Conservation (phyloP, 2,329 filamentous ascomycete species). For the Paraconiothyrium sp. region DNA sequence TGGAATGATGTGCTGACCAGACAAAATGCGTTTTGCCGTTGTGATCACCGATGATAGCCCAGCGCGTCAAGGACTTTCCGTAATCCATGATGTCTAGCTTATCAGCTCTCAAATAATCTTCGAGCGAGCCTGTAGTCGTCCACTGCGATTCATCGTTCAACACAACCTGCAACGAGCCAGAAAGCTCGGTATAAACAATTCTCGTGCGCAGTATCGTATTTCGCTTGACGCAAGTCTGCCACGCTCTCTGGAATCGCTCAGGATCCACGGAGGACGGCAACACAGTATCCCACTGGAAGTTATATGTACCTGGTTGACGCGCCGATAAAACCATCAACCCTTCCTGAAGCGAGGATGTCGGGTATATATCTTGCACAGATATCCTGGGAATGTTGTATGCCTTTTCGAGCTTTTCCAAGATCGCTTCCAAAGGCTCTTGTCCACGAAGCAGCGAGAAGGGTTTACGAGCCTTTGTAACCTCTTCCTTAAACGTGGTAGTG, state of each 20-base stretch:
- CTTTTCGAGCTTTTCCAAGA: constrained; percentile 2
- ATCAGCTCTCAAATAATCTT: constrained; percentile 3
- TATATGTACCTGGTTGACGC: constrained; percentile 7
- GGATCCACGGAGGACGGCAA: constrained; percentile 15
- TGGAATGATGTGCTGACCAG: constrained; percentile 34
- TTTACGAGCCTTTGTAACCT: not conserved
- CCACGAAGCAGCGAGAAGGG: constrained; percentile 7
- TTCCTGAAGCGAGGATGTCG: not conserved
- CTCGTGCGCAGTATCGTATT: constrained; percentile 57
- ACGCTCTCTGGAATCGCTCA: constrained; percentile 50
- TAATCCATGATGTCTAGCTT: constrained; percentile 1
- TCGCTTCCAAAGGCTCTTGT: not conserved
- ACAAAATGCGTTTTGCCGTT: constrained; percentile 25
- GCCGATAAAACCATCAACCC: constrained; percentile 5
- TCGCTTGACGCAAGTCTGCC: constrained; percentile 52
- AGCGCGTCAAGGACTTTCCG: constrained; percentile 18
- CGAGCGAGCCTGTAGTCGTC: constrained; percentile 2
- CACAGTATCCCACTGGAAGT: not conserved
- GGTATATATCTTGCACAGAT: not conserved
- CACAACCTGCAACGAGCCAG: constrained; percentile 9
- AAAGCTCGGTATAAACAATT: constrained; percentile 15
- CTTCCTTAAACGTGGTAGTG: not conserved
- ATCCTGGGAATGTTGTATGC: not conserved
- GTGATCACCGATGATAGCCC: constrained; percentile 17
- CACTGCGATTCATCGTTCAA: constrained; percentile 1